Percentiles rank a stretch among this genome's conserved stretches.
Evolutionary conservation across 331 rosid species (phyloP).

Genomic region (Cucumis variabilis): DNA sequence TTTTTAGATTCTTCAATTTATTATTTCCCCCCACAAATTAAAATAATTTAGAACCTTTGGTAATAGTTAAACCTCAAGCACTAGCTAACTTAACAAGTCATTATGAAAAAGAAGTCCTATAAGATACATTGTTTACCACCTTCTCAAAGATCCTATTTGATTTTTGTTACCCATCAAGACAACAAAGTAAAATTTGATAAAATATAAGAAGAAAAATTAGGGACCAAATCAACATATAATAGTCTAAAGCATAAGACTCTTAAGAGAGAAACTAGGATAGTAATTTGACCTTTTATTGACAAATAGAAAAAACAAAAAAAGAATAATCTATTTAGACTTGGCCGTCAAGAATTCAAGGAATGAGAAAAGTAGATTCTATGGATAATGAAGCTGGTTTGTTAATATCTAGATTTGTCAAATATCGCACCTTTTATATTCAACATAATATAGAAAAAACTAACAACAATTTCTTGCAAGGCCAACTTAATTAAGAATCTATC

Average conservation of each 20-base stretch:
- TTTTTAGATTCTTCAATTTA: neutral
- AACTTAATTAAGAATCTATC: neutral
- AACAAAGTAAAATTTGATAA: neutral
- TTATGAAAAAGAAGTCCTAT: neutral
- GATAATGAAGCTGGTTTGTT: neutral
- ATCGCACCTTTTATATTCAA: neutral
- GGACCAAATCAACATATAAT: neutral
- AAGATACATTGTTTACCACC: neutral
- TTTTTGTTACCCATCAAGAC: neutral
- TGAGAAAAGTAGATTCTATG: constrained; percentile 2
- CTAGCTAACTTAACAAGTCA: no score
- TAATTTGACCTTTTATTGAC: neutral
- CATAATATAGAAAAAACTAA: neutral
- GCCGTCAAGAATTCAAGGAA: neutral
- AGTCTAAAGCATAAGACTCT: neutral
- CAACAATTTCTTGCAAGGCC: neutral
- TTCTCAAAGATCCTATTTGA: neutral
- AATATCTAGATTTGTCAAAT: neutral
- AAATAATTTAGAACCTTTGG: neutral
- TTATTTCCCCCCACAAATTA: no score
- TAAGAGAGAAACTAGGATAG: neutral
- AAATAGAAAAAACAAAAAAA: neutral
- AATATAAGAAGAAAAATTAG: neutral
- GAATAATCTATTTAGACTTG: neutral
- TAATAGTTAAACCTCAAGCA: neutral